Evolutionary conservation across 108 stramenopile genomes (phyloP).

Genomic region (Pseudonitzschia pungens): DNA sequence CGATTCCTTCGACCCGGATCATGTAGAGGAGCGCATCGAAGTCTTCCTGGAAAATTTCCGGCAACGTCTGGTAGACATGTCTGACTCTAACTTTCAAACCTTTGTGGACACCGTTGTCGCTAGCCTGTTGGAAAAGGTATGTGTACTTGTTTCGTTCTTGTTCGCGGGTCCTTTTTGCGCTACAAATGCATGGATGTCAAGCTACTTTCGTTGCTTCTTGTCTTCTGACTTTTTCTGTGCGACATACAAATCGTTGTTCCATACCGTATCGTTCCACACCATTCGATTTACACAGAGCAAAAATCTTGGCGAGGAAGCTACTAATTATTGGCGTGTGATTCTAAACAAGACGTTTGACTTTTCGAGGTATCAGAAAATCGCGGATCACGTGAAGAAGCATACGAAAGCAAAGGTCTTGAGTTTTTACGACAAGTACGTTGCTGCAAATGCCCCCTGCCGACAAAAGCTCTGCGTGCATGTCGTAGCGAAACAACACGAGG

Average conservation of each 20-base stretch:
- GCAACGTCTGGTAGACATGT: conserved; percentile 34
- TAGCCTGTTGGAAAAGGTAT: conserved; percentile 50
- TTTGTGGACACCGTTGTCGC: conserved; percentile 45
- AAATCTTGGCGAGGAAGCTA: conserved; percentile 55
- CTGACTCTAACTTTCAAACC: conserved; percentile 43
- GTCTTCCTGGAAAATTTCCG: conserved; percentile 47
- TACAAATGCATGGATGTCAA: not conserved
- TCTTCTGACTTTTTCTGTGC: not conserved
- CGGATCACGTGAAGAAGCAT: conserved; percentile 35
- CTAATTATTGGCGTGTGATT: conserved; percentile 48
- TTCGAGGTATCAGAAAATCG: conserved; percentile 34
- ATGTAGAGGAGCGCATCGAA: conserved; percentile 50
- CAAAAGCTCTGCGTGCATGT: conserved; percentile 51
- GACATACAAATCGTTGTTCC: not conserved
- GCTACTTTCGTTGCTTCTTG: not conserved
- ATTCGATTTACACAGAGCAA: conserved; percentile 32
- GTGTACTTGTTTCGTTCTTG: not conserved
- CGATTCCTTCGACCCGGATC: conserved; percentile 49
- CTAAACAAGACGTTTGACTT: conserved; percentile 50
- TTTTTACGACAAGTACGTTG: conserved; percentile 53
- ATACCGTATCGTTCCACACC: not conserved
- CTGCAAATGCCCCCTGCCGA: conserved; percentile 35
- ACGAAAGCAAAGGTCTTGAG: conserved; percentile 36
- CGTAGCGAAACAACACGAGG: conserved; percentile 34
- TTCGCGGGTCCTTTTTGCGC: not conserved